Base-by-base conservation (phyloP, 2,329 filamentous ascomycete genomes). In the Elsinoe arachidis region DNA sequence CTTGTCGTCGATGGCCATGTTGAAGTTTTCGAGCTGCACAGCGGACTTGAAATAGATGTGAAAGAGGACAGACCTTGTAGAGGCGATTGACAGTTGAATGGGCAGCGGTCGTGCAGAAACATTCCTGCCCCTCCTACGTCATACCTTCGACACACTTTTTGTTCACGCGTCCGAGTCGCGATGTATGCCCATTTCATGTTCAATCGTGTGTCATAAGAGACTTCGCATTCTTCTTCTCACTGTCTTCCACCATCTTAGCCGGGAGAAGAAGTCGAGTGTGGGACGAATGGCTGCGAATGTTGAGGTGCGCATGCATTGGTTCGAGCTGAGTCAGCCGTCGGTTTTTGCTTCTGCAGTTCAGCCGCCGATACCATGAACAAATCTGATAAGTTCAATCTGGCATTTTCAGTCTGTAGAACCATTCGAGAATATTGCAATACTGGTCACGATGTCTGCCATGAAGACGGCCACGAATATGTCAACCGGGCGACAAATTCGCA, bases 1-100 rank as follows among this genome's bases (percentile, higher is more conserved):
- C 67, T 73, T 78, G 58, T 81, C 76, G 34, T 61, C 44, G n/a
- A 60, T 52, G 10, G 55, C 43, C 57, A 62, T 62, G 34, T 43
- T 58, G 56, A 15, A 5, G 17, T 14, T 46, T 11, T 19, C 26
- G 3, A 46, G 7, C 3, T 46, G 19, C 17, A 30, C 26, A 9
- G 7, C 7, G 26, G 7, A 30, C 7, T 30, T 9, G 11, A 12
- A 6, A 3, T 3, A 2, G 21, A 30, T 26, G 41, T 46, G 41
- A 46, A 37, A 38, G 30, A 37, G 34, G 26, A 26, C 14, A 17
- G 19, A 23, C 17, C 12, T 23, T 6, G 14, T 19, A 19, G 19
- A 19, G 47, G 43, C 14, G n/a, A 17, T 34, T 35, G 49, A 23
- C 26, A 10, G 15, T 53, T 53, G 7, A 46, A 30, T 30, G 12